Conservation (phyloP, 352 stramenopile genomes). For the Globisporangium splendens region DNA sequence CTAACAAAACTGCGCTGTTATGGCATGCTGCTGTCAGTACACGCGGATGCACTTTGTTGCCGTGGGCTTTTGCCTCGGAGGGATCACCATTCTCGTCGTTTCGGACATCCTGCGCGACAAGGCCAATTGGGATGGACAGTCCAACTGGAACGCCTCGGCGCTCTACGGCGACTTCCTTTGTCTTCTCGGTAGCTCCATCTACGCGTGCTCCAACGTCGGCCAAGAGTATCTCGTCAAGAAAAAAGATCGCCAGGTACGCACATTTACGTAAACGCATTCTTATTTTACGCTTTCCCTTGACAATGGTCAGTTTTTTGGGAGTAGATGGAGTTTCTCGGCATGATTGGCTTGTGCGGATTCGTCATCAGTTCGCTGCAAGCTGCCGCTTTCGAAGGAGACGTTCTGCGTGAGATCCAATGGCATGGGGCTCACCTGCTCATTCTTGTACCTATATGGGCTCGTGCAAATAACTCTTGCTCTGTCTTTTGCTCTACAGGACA, state of each 20-base stretch:
- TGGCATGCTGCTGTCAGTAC: slow-evolving; percentile 41
- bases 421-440: slow-evolving; percentile 6
- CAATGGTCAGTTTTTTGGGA: slow-evolving; percentile 10
- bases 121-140: slow-evolving; percentile 9
- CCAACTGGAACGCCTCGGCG: slow-evolving; percentile 32
- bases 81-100: slow-evolving; percentile 80
- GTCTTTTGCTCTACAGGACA: slow-evolving; percentile 27
- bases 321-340: slow-evolving; percentile 92
- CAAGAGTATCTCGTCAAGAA: slow-evolving; percentile 87
- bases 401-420: slow-evolving; percentile 40
- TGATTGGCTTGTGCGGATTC: slow-evolving; percentile 91
- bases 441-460: neutral
- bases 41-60: slow-evolving; percentile 64
- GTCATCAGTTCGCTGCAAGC: slow-evolving; percentile 87
- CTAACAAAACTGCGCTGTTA: neutral
- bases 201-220: slow-evolving; percentile 91
- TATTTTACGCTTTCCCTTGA: slow-evolving; percentile 3
- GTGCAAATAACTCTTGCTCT: slow-evolving; percentile 1
- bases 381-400: slow-evolving; percentile 73
- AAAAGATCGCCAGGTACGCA: slow-evolving; percentile 48
- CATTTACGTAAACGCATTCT: too few species aligned
- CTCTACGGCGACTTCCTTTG: slow-evolving; percentile 90
- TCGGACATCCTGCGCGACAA: slow-evolving; percentile 72
- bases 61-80: slow-evolving; percentile 80
- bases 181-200: slow-evolving; percentile 89